A percentile compares a stretch with the other conserved stretches of the same genome.
phyloP scores from a whole-genome alignment of 2,329 filamentous ascomycete species.

The Colletotrichum spinosum region DNA sequence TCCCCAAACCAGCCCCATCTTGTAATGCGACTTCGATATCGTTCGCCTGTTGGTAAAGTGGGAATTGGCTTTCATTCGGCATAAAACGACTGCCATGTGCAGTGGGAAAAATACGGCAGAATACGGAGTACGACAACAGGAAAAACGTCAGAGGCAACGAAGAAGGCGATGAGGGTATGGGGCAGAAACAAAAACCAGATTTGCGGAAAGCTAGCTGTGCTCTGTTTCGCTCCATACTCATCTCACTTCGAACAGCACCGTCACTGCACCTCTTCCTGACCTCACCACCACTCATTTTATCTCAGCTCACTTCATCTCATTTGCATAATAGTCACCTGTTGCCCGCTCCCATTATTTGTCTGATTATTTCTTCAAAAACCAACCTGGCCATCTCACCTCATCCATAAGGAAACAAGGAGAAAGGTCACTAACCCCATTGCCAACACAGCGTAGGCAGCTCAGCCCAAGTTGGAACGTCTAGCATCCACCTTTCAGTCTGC shows the following conservation, averaged over 20 bases:
- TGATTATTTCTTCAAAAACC: too few species aligned
- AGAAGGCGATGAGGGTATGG: neutral
- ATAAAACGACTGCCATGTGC: constrained; percentile 2
- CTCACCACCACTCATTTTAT: constrained; percentile 30
- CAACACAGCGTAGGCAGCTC: too few species aligned
- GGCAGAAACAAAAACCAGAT: constrained; percentile 16
- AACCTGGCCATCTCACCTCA: too few species aligned
- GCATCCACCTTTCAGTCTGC: too few species aligned
- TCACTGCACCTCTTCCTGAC: constrained; percentile 21
- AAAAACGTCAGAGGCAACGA: constrained; percentile 9
- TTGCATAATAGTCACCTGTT: too few species aligned
- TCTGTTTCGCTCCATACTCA: neutral
- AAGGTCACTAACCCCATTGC: too few species aligned
- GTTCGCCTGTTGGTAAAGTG: constrained; percentile 5
- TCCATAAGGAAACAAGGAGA: too few species aligned
- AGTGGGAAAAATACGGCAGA: neutral
- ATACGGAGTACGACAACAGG: neutral
- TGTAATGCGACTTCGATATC: constrained; percentile 12
- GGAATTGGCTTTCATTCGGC: constrained; percentile 17
- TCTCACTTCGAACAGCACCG: neutral
- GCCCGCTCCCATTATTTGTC: too few species aligned
- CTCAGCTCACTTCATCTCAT: neutral
- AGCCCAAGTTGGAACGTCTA: too few species aligned
- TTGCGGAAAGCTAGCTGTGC: neutral
- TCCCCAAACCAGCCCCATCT: constrained; percentile 21